Evolutionary conservation across 1,139 yeast species (phyloP), one percentile per base, ranked within the genome.

Genomic region (Nematodospora anomalae): DNA sequence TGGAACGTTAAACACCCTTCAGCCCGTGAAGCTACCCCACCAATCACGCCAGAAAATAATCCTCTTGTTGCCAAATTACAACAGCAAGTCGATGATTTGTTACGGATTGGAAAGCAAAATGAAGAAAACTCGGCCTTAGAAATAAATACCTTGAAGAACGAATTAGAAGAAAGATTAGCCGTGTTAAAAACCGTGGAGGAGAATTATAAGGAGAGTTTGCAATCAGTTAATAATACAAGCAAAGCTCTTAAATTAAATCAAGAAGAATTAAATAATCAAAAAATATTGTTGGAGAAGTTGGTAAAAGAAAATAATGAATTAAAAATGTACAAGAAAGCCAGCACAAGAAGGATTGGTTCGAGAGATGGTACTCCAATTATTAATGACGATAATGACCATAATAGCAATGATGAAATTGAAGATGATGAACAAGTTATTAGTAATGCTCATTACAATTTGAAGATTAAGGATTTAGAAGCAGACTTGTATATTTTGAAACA

Each of bases 401-500:
- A 52, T 25, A 61, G 46, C 16, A 59, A 52, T 21, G 72, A 62
- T 18, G 76, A 74, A 23, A 76, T 73, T n/a, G 72, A 67, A 22
- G 76, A 74, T 25, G 76, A 73, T n/a, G 72, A 67, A 22, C 68
- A 62, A 33, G 76, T 68, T 36, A 69, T 79, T 40, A 66, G 69
- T 32, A 76, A 73, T 46, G 87, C 87, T 27, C 90, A 84, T 49
- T 83, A 75, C 53, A 84, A 82, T 47, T 71, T 87, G 67, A 86
- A 83, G 58, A 73, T 88, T 30, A 80, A 85, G 51, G 96, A 88
- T 51, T 67, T 88, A 51, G 86, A 87, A 51, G 95, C 96, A 2
- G 95, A 87, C 55, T 67, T 88, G 51, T 84, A 76, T 50, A 83
- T 88, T 44, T 71, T 83, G 51, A 82, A 80, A 50, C 92, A 87